Percentiles rank a stretch among this genome's conserved stretches.
Conservation (phyloP, 2,329 filamentous ascomycete genomes). For the Purpureocillium lavendulum region DNA sequence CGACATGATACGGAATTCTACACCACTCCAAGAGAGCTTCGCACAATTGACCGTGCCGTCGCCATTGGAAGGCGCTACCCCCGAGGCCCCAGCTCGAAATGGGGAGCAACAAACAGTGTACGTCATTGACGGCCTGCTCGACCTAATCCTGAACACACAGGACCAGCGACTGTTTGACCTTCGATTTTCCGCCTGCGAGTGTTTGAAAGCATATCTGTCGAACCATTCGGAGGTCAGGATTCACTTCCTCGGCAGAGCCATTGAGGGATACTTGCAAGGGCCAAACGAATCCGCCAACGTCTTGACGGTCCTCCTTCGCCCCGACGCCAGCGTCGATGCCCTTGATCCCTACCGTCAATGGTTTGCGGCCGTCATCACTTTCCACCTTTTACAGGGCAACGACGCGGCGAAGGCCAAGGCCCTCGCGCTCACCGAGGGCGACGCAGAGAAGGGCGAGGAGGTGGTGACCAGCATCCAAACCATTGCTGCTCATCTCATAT, state of each 20-base stretch:
- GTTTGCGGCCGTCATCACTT: constrained; percentile 81
- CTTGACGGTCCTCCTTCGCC: constrained; percentile 69
- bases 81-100: constrained; percentile 34
- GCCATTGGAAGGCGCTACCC: constrained; percentile 33
- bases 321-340: constrained; percentile 50
- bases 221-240: constrained; percentile 71
- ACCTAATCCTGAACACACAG: constrained; percentile 65
- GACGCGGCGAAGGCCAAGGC: constrained; percentile 69
- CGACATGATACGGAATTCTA: constrained; percentile 78
- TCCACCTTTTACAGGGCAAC: constrained; percentile 79
- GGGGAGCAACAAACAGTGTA: constrained; percentile 58
- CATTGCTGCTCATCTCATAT: constrained; percentile 77
- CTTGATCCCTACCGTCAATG: constrained; percentile 80
- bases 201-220: constrained; percentile 86
- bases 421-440: constrained; percentile 79
- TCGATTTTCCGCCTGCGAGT: constrained; percentile 77
- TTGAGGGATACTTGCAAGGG: constrained; percentile 73
- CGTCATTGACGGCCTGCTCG: constrained; percentile 87
- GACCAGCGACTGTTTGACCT: constrained; percentile 65
- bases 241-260: constrained; percentile 82
- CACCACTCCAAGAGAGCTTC: constrained; percentile 76
- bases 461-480: constrained; percentile 91
- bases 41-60: constrained; percentile 73
- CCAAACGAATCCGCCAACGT: constrained; percentile 83
- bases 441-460: constrained; percentile 83